phyloP scores from a whole-genome alignment of 164 flowering plant genomes.

The Vitis labrusca region DNA sequence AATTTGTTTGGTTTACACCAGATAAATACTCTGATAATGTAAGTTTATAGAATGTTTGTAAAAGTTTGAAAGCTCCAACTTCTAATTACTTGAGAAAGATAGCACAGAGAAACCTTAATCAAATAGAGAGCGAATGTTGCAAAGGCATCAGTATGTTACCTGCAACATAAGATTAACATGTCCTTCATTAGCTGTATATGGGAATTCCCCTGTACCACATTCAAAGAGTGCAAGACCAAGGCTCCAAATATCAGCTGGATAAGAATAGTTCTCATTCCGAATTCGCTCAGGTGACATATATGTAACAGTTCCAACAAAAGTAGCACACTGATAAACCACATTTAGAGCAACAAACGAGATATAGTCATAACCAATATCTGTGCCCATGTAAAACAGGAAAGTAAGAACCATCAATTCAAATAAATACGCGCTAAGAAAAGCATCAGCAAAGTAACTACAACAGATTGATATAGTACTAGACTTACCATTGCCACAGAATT shows the following conservation, averaged over 20 bases:
- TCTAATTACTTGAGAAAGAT: neutral
- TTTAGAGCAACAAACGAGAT: neutral
- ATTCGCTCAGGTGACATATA: constrained; percentile 99
- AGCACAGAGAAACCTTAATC: neutral
- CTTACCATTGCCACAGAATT: constrained; percentile 94
- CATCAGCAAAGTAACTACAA: neutral
- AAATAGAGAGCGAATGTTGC: neutral
- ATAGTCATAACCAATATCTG: too few species aligned
- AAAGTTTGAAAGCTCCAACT: neutral
- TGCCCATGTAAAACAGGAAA: neutral
- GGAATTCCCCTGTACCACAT: constrained; percentile 98
- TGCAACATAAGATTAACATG: constrained; percentile 98
- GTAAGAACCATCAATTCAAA: neutral
- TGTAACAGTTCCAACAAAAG: constrained; percentile 98
- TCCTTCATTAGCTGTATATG: constrained; percentile 91
- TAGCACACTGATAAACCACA: constrained; percentile 76
- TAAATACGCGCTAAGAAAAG: neutral
- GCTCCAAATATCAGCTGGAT: constrained; percentile 99
- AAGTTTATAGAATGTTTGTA: neutral
- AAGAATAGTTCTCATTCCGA: constrained; percentile 88
- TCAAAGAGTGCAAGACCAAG: constrained; percentile 96
- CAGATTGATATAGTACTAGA: constrained; percentile 2
- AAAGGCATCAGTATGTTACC: constrained; percentile 35
- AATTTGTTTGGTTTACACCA: neutral
- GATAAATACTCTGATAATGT: neutral